Base-by-base conservation (phyloP, 2,329 filamentous ascomycete genomes). In the Claviceps pusilla region DNA sequence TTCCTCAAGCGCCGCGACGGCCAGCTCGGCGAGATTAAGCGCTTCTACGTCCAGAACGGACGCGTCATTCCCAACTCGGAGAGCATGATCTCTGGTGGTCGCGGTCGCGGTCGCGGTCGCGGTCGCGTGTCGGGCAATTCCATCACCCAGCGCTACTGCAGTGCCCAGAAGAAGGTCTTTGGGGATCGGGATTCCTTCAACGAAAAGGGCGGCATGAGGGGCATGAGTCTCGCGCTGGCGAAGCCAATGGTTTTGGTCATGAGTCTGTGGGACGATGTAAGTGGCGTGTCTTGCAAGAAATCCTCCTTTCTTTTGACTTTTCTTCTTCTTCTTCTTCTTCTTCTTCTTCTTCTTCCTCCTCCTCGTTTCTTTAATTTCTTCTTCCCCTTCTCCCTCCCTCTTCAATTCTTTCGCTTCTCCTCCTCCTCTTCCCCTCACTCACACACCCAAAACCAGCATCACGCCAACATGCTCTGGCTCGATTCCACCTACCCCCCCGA, bases 21-120 rank as follows among this genome's bases (percentile, higher is more conserved):
- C 55, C 68, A 70, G 10, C 77, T 85, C 50, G 72, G 69, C 52
- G 76, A 82, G 66, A 82, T 86, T 66, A 76, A 76, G 61, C 79
- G 82, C 61, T 74, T 83, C 67, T 86, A 85, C 66, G 75, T 83
- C 55, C 83, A 86, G 69, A 69, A 79, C 66, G 79, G 78, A 59
- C 70, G 71, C 41, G 73, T 82, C 57, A 77, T 84, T 60, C 69
- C 59, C 2, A 49, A 49, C 14, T 37, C 47, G 19, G 24, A 19
- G 9, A 48, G 47, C 31, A 10, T 3, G 2, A 65, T 75, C 56
- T 24, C 24, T 2, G 24, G 24, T 24, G 24, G 33, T 35, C 33
- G 3, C 4, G 10, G 52, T 62, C 35, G 7, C 3, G 35, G 11
- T 33, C 24, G 24, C 24, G 24, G 24, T 24, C 24, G 24, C 24